Conservation (phyloP, 2,329 filamentous ascomycete genomes). For the Tolypocladium album region DNA sequence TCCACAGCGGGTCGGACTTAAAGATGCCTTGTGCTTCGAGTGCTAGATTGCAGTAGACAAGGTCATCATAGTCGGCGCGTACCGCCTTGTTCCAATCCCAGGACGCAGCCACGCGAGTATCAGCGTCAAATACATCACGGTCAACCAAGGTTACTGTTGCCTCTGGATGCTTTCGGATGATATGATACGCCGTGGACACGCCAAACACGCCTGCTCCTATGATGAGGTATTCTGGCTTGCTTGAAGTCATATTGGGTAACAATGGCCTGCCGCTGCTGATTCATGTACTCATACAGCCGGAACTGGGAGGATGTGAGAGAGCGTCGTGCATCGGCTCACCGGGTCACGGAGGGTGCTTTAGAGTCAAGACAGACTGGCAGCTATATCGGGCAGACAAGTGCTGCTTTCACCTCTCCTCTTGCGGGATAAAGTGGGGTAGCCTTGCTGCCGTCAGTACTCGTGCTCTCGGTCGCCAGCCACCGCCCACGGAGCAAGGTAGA, state of each 20-base stretch:
- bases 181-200: conserved; percentile 53
- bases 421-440: no score
- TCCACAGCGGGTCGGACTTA: conserved; percentile 44
- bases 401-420: no score
- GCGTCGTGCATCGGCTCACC: no score
- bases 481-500: neutral
- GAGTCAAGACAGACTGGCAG: no score
- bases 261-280: no score
- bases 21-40: conserved; percentile 56
- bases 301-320: no score
- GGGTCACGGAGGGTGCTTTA: no score
- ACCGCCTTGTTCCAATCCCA: conserved; percentile 68
- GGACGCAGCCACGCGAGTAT: conserved; percentile 45
- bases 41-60: conserved; percentile 52
- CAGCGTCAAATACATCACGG: conserved; percentile 38
- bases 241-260: conserved; percentile 9
- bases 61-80: conserved; percentile 56
- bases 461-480: no score
- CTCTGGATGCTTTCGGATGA: conserved; percentile 38
- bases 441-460: no score
- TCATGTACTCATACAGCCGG: no score
- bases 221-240: conserved; percentile 37
- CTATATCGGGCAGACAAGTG: no score
- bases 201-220: conserved; percentile 57
- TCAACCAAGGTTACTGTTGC: conserved; percentile 47